A percentile compares a stretch with the other conserved stretches of the same genome.
phyloP scores from a whole-genome alignment of 768 basidiomycete species.

The Collybia mongolica region DNA sequence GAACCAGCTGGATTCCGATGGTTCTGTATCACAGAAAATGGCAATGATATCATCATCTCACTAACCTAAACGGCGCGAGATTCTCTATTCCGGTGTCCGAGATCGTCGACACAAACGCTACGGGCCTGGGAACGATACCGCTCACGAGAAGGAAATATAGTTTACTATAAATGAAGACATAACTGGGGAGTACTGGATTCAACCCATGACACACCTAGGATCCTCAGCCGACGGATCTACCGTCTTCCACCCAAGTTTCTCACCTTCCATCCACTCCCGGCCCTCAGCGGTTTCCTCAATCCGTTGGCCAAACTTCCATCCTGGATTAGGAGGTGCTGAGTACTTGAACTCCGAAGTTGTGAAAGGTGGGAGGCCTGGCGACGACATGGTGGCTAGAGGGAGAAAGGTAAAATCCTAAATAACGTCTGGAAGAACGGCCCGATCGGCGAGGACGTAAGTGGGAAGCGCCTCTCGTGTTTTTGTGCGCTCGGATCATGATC shows the following conservation, averaged over 20 bases:
- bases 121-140: conserved; percentile 62
- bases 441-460: too few relatives aligned
- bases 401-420: too few relatives aligned
- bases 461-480: too few relatives aligned
- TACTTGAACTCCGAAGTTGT: conserved; percentile 22
- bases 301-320: conserved; percentile 35
- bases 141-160: conserved; percentile 49
- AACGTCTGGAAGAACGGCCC: too few relatives aligned
- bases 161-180: conserved; percentile 16
- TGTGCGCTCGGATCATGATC: too few relatives aligned
- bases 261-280: conserved; percentile 42
- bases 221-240: conserved; percentile 33
- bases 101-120: conserved; percentile 69
- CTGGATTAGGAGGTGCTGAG: conserved; percentile 34
- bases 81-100: conserved; percentile 52
- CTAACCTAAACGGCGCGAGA: conserved; percentile 57
- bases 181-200: not conserved
- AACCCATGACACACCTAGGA: conserved; percentile 23
- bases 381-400: not conserved
- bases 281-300: conserved; percentile 32
- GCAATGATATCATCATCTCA: not conserved
- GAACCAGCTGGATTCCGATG: conserved; percentile 37
- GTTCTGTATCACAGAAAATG: not conserved
- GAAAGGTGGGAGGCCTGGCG: conserved; percentile 16
- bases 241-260: conserved; percentile 37